Base-by-base conservation (phyloP, 2,329 filamentous ascomycete species). In the Raffaelea ambrosiae region DNA sequence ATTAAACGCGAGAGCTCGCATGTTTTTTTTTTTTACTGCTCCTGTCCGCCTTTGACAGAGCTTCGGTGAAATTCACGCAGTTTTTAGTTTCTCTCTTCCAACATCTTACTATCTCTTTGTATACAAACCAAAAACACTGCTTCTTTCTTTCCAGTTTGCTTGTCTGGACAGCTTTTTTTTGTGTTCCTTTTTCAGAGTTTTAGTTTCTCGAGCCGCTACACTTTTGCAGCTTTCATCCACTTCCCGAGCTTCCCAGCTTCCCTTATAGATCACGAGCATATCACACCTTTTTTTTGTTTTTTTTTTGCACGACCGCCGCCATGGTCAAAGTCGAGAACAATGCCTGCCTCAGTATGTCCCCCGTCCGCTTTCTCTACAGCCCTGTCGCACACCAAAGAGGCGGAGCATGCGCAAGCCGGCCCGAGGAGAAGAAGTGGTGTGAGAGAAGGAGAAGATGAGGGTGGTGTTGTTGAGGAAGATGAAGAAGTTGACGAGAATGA, bases 291-390 rank as follows among this genome's bases (percentile, higher is more conserved):
- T n/a, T n/a, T n/a, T n/a, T n/a, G n/a, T n/a, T n/a, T 33, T 9
- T 16, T 16, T 9, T 33, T 33, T 33, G 31, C 36, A 36, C 40
- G 36, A 16, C 33, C 33, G 18, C 39, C 62, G 65, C 58, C 59
- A 76, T 75, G 71, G 68, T 73, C 63, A 71, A 71, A 59, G 71
- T 74, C 59, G 72, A 75, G 54, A 76, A 79, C 48, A 79, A 79
- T 64, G 76, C 76, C 59, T 79, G 76, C 66, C 72, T 80, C 63
- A 79, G 74, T 79, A 77, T 64, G 75, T 77, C n/a, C 65, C 54
- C 54, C 59, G 60, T 57, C 55, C 23, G 43, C 41, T 38, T 42
- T 49, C 18, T 44, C 47, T 46, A 57, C 36, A 8, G 48, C 48
- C 40, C 19, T 49, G 31, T 21, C 48, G n/a, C 29, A 43, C 40